Evolutionary conservation across 768 basidiomycete genomes (phyloP).

Genomic region (Agrocybe chaxingu): DNA sequence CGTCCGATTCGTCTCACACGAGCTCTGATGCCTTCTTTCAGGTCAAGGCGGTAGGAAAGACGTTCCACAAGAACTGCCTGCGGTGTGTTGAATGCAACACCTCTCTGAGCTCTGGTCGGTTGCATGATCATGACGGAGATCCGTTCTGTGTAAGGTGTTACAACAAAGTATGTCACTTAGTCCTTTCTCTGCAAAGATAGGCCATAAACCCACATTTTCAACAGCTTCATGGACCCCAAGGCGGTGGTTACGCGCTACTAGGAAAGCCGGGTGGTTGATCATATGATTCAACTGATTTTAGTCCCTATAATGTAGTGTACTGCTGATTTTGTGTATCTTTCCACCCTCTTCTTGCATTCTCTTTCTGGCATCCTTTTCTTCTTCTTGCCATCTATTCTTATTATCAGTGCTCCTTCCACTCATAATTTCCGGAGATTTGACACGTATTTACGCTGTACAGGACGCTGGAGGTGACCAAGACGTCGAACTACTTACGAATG

Average conservation of each 20-base stretch:
- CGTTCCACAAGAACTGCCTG: constrained; percentile 74
- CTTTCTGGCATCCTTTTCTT: no score
- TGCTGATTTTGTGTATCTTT: not conserved
- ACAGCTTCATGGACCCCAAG: constrained; percentile 71
- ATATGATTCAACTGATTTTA: no score
- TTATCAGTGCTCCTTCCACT: no score
- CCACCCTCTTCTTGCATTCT: not conserved
- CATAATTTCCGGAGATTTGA: no score
- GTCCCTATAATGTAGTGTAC: not conserved
- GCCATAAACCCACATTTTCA: not conserved
- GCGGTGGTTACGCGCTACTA: constrained; percentile 68
- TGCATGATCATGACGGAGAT: constrained; percentile 74
- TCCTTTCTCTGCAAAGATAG: not conserved
- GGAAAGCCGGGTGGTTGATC: constrained; percentile 30
- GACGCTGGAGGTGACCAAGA: no score
- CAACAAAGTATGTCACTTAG: constrained; percentile 43
- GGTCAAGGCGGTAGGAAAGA: constrained; percentile 81
- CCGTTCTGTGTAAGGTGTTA: constrained; percentile 75
- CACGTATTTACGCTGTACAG: no score
- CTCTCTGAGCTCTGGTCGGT: constrained; percentile 63
- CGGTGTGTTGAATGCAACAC: constrained; percentile 74
- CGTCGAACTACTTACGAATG: no score
- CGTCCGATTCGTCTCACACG: not conserved
- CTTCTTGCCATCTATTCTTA: no score
- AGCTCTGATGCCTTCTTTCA: constrained; percentile 23